Evolutionary conservation across 116 monocot species (phyloP).

Genomic region (Trichopus zeylanicus): DNA sequence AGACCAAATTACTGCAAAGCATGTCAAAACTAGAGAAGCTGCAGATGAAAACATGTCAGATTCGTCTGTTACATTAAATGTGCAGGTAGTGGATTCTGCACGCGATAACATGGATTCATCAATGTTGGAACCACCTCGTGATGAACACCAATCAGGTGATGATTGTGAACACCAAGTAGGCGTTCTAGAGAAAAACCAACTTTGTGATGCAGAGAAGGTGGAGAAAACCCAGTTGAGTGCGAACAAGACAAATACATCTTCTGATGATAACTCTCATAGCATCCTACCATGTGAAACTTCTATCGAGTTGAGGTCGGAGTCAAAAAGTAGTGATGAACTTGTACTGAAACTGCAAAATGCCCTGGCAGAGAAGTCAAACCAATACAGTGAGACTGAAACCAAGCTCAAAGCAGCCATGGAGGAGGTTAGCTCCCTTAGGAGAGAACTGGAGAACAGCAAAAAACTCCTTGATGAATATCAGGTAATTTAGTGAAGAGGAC

Average conservation of each 20-base stretch:
- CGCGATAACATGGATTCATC: constrained; percentile 62
- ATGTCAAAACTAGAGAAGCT: constrained; percentile 52
- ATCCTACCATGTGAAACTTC: constrained; percentile 22
- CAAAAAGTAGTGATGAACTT: constrained; percentile 24
- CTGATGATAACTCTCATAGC: constrained; percentile 13
- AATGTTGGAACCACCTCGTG: constrained; percentile 52
- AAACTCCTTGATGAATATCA: constrained; percentile 97
- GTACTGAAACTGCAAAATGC: constrained; percentile 48
- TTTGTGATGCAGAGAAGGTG: constrained; percentile 21
- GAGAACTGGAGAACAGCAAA: constrained; percentile 60
- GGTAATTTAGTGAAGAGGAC: constrained; percentile 24
- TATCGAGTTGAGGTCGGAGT: constrained; percentile 13
- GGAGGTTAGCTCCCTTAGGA: constrained; percentile 52
- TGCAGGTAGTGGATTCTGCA: constrained; percentile 20
- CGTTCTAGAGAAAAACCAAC: constrained; percentile 4
- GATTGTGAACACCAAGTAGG: constrained; percentile 16
- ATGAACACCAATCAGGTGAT: constrained; percentile 25
- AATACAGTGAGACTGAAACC: constrained; percentile 44
- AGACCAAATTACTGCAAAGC: constrained; percentile 16
- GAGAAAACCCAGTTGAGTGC: constrained; percentile 14
- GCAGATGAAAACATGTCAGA: constrained; percentile 96
- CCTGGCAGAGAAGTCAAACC: constrained; percentile 56
- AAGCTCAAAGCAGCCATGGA: constrained; percentile 53
- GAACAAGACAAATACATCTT: constrained; percentile 12
- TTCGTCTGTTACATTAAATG: constrained; percentile 35